Evolutionary conservation across 352 stramenopile species (phyloP).

Genomic region (Aphanomyces cochlioides): DNA sequence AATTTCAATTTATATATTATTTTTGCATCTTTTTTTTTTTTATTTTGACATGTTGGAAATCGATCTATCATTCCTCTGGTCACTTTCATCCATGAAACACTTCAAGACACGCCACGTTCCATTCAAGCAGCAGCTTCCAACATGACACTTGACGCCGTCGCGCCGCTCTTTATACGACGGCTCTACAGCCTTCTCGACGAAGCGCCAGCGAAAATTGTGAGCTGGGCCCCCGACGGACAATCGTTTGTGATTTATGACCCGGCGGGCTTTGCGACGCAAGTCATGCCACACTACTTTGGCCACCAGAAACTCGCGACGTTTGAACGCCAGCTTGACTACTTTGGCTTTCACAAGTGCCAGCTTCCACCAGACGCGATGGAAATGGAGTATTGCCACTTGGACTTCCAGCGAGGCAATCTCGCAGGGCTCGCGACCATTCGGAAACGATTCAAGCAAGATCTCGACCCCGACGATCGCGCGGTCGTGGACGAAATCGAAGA

Average conservation of each 20-base stretch:
- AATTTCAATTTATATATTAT: no score
- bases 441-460: background rate
- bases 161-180: background rate
- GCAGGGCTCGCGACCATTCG: background rate
- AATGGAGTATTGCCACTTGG: background rate
- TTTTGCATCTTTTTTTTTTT: no score
- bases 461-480: background rate
- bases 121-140: background rate
- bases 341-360: background rate
- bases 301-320: slow-evolving; percentile 5
- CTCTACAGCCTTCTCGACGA: background rate
- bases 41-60: no score
- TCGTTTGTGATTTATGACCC: background rate
- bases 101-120: slow-evolving; percentile 24
- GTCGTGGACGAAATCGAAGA: background rate
- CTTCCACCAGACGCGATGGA: background rate
- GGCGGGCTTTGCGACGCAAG: background rate
- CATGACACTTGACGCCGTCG: background rate
- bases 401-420: background rate
- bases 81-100: no score
- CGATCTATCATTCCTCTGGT: no score
- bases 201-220: background rate
- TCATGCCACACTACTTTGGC: background rate
- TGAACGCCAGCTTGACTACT: background rate
- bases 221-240: background rate